Evolutionary conservation across 768 basidiomycete genomes (phyloP), one percentile per base, ranked within the genome.

Genomic region (Boletus insuetus): DNA sequence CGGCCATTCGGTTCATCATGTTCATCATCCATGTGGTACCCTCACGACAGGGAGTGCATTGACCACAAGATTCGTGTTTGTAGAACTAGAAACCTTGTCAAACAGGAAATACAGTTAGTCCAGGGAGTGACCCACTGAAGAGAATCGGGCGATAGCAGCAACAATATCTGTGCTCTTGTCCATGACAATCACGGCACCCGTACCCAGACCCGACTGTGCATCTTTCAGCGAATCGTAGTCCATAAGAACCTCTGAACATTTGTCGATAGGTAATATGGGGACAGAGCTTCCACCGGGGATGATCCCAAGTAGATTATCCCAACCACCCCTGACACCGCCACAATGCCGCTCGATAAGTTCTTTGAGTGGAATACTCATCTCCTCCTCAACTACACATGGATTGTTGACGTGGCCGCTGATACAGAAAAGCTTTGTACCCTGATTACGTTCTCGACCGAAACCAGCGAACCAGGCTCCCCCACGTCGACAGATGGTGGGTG

Each of bases 11-110:
- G 70, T 93, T 83, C 96, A 99, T 99, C 94, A 98, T 98, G 74
- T 98, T 96, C 84, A 89, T 92, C 91, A 99, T 93, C 96, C 96
- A 98, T 0, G 94, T 97, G 3, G 96, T 98, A 37, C 94, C 94
- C 66, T 94, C 91, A 59, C 92, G 77, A 70, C 94, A 96, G 4
- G 94, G 94, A 12, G 94, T 95, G 65, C 95, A 98, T 69, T 98
- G 96, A 14, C 96, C 95, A 64, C 95, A 98, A 1, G 94, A 96
- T 69, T 98, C 96, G 75, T 98, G 96, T 74, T 97, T 96, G 80
- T 98, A 98, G 78, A 98, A 98, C 82, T 90, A 58, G 29, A 49
- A 3, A 46, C 40, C 14, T 17, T n/a, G 58, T 62, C n/a, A 51
- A 46, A 54, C 17, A 55, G 34, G 39, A 46, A 37, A 14, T 4